phyloP scores from a whole-genome alignment of 75 land plant species.

The Sequoiadendron giganteum region DNA sequence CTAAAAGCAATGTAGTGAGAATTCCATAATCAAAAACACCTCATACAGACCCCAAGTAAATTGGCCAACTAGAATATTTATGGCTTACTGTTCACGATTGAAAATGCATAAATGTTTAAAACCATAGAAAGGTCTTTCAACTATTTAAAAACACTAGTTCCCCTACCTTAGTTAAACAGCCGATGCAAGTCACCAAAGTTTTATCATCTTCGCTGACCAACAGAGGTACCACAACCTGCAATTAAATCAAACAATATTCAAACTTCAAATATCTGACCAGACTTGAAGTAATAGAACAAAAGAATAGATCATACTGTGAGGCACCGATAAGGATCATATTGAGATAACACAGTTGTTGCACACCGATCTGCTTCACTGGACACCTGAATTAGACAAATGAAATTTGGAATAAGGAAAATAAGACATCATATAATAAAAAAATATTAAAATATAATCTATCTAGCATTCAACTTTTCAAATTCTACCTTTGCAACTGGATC shows the following conservation, averaged over 20 bases:
- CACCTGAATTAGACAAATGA: constrained; percentile 47
- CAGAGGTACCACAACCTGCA: constrained; percentile 91
- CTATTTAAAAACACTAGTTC: neutral
- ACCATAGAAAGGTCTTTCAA: neutral
- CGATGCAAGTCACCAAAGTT: constrained; percentile 87
- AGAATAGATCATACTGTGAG: constrained; percentile 50
- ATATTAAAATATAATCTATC: neutral
- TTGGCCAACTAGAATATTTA: neutral
- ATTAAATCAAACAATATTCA: neutral
- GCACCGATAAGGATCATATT: constrained; percentile 90
- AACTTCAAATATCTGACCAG: neutral
- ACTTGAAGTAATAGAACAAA: neutral
- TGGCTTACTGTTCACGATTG: constrained; percentile 9
- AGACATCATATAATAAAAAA: neutral
- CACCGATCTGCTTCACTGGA: constrained; percentile 86
- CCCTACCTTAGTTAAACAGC: constrained; percentile 91
- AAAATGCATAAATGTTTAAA: neutral
- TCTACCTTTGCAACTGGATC: constrained; percentile 77
- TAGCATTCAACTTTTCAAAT: neutral
- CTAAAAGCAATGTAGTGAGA: neutral
- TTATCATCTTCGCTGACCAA: constrained; percentile 94
- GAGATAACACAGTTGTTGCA: constrained; percentile 66
- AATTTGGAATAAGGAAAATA: neutral
- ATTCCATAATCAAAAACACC: neutral
- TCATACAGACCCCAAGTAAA: neutral